Conservation (phyloP, 495 filamentous ascomycete genomes). For the Lasiosphaeria hispida region DNA sequence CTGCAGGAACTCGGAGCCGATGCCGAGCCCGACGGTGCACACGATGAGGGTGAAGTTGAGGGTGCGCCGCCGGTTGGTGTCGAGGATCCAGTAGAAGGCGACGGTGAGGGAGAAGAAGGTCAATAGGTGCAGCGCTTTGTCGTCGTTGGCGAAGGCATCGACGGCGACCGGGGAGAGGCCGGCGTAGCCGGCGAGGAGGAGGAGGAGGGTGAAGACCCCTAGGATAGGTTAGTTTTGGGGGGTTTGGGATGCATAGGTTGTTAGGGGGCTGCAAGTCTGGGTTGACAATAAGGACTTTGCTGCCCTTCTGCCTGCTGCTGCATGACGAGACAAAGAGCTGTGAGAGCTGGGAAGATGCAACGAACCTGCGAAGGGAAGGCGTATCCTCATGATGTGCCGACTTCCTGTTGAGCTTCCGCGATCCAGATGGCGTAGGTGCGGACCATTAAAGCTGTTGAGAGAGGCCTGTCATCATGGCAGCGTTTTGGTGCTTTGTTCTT, state of each 20-base stretch:
- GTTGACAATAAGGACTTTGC: too few relatives aligned
- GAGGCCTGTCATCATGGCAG: not conserved
- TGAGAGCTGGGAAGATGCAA: not conserved
- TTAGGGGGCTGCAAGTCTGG: not conserved
- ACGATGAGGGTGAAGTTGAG: slow-evolving; percentile 81
- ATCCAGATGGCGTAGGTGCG: not conserved
- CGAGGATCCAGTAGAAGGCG: slow-evolving; percentile 94
- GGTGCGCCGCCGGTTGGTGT: slow-evolving; percentile 79
- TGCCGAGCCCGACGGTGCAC: slow-evolving; percentile 67
- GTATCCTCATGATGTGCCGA: slow-evolving; percentile 59
- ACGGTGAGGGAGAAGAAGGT: slow-evolving; percentile 88
- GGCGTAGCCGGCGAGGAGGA: slow-evolving; percentile 72
- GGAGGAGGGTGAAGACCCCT: slow-evolving; percentile 77
- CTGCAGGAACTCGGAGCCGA: slow-evolving; percentile 87
- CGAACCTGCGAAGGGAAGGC: slow-evolving; percentile 71
- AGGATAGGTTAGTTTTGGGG: slow-evolving; percentile 1
- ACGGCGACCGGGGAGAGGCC: slow-evolving; percentile 65
- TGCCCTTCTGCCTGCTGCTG: too few relatives aligned
- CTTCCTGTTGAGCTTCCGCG: not conserved
- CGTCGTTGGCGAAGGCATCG: slow-evolving; percentile 66
- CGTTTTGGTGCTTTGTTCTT: not conserved
- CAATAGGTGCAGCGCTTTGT: slow-evolving; percentile 85
- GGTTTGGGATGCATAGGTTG: slow-evolving; percentile 3
- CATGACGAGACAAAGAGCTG: too few relatives aligned
- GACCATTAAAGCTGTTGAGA: not conserved